Percentiles rank a stretch among this genome's conserved stretches.
Evolutionary conservation across 805 yeast genomes (phyloP).

Genomic region (Saccharomycopsis fermentans): DNA sequence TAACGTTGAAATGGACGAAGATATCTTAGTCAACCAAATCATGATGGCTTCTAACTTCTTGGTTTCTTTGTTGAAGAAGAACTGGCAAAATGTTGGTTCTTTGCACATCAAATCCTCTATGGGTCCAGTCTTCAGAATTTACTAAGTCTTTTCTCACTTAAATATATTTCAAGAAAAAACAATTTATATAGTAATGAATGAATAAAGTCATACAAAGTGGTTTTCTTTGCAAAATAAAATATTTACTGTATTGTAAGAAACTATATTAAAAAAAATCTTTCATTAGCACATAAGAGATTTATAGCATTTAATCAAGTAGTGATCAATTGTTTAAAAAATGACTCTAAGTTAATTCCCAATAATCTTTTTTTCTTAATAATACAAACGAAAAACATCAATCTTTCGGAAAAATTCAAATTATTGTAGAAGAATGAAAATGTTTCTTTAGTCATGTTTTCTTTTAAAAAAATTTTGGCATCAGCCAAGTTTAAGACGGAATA

Average conservation of each 20-base stretch:
- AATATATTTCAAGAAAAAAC: not conserved
- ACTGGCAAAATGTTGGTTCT: slow-evolving; percentile 99
- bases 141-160: slow-evolving; percentile 43
- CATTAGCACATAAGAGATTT: not conserved
- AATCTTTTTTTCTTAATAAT: slow-evolving; percentile 1
- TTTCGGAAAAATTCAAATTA: not conserved
- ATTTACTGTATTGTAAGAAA: not conserved
- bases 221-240: not conserved
- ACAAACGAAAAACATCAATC: not conserved
- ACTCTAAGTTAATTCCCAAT: not conserved
- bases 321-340: not conserved
- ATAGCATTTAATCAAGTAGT: not conserved
- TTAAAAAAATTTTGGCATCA: not conserved
- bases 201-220: not conserved
- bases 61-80: slow-evolving; percentile 98
- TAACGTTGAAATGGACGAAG: slow-evolving; percentile 99
- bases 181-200: not conserved
- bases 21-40: slow-evolving; percentile 90
- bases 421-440: not conserved
- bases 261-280: not conserved
- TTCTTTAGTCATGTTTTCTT: not conserved
- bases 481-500: not conserved
- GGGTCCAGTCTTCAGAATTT: slow-evolving; percentile 99
- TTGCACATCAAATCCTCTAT: slow-evolving; percentile 97
- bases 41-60: slow-evolving; percentile 98